Evolutionary conservation across 164 flowering plant species (phyloP).

Genomic region (Malania oleifera): DNA sequence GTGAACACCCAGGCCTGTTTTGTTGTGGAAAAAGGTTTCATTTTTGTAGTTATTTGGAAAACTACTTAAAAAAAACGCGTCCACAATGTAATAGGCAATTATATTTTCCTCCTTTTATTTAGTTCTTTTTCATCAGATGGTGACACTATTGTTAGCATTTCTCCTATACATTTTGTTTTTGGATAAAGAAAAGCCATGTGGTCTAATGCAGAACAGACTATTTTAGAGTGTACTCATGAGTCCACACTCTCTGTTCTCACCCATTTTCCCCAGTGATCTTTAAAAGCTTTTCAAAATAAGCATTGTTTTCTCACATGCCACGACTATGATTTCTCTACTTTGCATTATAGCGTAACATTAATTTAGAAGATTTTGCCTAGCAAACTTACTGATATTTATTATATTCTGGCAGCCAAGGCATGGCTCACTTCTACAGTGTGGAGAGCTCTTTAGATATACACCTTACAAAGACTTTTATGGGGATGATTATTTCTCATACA

Average conservation of each 20-base stretch:
- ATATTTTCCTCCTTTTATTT: no score
- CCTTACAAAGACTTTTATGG: slow-evolving; percentile 73
- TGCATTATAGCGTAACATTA: neutral
- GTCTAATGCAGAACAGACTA: neutral
- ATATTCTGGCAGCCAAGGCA: slow-evolving; percentile 56
- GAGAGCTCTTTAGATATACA: slow-evolving; percentile 62
- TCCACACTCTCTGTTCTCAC: no score
- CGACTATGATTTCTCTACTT: no score
- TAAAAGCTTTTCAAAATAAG: neutral
- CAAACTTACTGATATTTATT: neutral
- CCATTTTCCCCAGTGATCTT: no score
- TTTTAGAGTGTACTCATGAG: no score
- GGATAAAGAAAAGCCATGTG: neutral
- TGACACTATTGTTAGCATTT: no score
- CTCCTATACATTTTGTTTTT: slow-evolving; percentile 1
- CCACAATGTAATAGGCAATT: no score
- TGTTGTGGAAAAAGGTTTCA: no score
- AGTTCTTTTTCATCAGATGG: no score
- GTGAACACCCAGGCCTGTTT: no score
- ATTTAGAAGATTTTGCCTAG: neutral
- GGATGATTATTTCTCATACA: slow-evolving; percentile 65
- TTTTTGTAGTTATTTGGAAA: no score
- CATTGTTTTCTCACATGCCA: neutral
- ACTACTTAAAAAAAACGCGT: no score
- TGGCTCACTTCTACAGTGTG: slow-evolving; percentile 73